Conservation (phyloP, 176 grass and related monocot genomes). For the Zoysia japonica region DNA sequence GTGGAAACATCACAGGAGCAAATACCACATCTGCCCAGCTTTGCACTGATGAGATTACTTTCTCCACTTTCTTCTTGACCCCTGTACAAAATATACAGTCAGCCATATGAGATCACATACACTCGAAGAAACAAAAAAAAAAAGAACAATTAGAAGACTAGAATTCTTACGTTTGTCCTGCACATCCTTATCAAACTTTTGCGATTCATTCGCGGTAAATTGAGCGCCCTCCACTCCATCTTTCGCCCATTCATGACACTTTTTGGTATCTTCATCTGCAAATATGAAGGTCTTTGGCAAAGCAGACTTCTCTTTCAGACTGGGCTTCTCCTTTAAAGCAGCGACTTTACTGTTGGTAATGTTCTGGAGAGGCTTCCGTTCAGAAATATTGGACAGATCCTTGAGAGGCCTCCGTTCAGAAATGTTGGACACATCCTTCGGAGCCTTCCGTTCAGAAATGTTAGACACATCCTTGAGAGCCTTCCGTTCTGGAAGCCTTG, state of each 20-base stretch:
- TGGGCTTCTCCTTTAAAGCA: conserved; percentile 45
- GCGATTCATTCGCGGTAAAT: conserved; percentile 57
- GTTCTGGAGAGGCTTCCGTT: conserved; percentile 46
- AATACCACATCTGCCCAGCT: conserved; percentile 40
- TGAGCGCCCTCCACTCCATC: conserved; percentile 56
- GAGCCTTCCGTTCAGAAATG: conserved; percentile 43
- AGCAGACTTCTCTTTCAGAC: conserved; percentile 40
- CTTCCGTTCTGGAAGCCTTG: conserved; percentile 48
- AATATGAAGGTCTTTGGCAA: conserved; percentile 28
- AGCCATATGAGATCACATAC: neutral
- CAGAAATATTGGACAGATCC: neutral
- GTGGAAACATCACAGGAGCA: conserved; percentile 43
- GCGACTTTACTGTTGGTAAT: conserved; percentile 40
- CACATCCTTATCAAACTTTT: conserved; percentile 46
- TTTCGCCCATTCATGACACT: conserved; percentile 67
- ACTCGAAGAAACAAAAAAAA: neutral
- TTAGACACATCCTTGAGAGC: conserved; percentile 19
- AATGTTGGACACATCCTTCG: conserved; percentile 58
- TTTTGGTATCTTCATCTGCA: conserved; percentile 49
- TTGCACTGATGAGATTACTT: conserved; percentile 46
- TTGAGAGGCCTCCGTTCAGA: conserved; percentile 27
- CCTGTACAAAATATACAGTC: conserved; percentile 40
- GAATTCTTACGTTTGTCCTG: conserved; percentile 49
- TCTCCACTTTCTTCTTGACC: conserved; percentile 64
- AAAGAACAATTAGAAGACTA: conserved; percentile 7